Evolutionary conservation across 768 basidiomycete species (phyloP).

Genomic region (Hygrocybe punicea): DNA sequence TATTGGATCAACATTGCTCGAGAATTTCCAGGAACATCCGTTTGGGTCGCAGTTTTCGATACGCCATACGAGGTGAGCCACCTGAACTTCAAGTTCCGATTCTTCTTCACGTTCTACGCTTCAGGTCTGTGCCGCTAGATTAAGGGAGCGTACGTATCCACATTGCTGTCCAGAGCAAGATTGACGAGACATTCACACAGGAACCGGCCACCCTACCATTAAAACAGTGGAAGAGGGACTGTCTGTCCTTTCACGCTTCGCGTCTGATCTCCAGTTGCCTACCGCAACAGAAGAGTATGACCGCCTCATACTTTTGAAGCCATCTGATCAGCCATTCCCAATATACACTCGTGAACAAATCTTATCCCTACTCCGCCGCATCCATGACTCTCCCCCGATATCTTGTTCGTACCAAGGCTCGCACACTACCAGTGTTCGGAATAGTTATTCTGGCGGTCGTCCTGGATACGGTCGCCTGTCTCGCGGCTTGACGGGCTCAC

Average conservation of each 20-base stretch:
- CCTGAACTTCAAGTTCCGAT: neutral
- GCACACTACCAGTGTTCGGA: constrained; percentile 19
- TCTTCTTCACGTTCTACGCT: neutral
- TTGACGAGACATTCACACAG: constrained; percentile 36
- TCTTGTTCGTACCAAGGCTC: constrained; percentile 10
- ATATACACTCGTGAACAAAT: constrained; percentile 53
- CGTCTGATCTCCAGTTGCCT: constrained; percentile 57
- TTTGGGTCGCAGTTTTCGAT: constrained; percentile 77
- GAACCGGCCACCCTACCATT: constrained; percentile 75
- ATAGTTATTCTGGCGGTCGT: constrained; percentile 22
- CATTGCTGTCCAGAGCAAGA: constrained; percentile 7
- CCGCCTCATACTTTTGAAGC: constrained; percentile 48
- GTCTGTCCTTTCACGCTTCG: constrained; percentile 62
- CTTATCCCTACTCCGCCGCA: constrained; percentile 47
- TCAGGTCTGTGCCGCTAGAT: constrained; percentile 61
- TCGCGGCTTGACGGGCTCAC: neutral
- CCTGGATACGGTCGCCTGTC: neutral
- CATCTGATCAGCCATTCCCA: constrained; percentile 40
- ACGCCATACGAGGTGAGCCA: constrained; percentile 66
- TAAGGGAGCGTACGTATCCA: constrained; percentile 51
- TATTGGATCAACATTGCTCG: constrained; percentile 74
- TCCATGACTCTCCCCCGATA: constrained; percentile 43
- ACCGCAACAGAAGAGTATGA: constrained; percentile 61
- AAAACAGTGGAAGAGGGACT: constrained; percentile 54
- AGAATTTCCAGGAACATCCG: constrained; percentile 56